Conservation (phyloP, 306 rosid genomes). For the Hippophae tibetana region DNA sequence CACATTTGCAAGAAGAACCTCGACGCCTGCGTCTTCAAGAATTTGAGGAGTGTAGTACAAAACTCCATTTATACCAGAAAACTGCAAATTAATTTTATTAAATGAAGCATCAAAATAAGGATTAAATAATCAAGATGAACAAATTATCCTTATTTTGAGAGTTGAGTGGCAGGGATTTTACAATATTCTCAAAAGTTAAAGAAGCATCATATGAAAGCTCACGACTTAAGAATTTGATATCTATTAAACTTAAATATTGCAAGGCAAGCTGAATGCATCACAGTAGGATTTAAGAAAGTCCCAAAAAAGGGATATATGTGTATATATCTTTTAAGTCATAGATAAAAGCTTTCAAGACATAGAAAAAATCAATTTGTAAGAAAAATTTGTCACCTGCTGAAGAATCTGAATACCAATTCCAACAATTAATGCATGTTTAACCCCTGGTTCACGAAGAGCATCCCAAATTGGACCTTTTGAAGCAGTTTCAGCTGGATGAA, state of each 20-base stretch:
- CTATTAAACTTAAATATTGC: too few species aligned
- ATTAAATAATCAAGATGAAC: background rate
- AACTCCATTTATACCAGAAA: slow-evolving; percentile 82
- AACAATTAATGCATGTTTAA: slow-evolving; percentile 62
- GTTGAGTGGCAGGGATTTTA: too few species aligned
- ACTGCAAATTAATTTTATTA: slow-evolving; percentile 28
- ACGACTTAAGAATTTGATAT: too few species aligned
- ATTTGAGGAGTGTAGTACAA: slow-evolving; percentile 86
- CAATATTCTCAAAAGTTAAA: too few species aligned
- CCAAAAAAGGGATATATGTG: too few species aligned
- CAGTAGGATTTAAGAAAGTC: too few species aligned
- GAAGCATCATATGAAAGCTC: too few species aligned
- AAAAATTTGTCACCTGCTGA: slow-evolving; percentile 56
- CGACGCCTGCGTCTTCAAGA: slow-evolving; percentile 77
- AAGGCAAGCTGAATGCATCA: too few species aligned
- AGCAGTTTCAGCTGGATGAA: slow-evolving; percentile 69
- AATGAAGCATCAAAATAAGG: slow-evolving; percentile 2
- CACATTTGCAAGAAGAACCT: slow-evolving; percentile 47
- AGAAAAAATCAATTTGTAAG: background rate
- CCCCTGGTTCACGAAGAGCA: slow-evolving; percentile 72
- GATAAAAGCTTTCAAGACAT: too few species aligned
- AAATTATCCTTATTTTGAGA: too few species aligned
- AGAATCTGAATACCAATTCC: slow-evolving; percentile 78
- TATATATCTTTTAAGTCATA: too few species aligned
- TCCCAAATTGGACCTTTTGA: slow-evolving; percentile 51